phyloP scores from a whole-genome alignment of 495 filamentous ascomycete species.

The Patellaria atrata region DNA sequence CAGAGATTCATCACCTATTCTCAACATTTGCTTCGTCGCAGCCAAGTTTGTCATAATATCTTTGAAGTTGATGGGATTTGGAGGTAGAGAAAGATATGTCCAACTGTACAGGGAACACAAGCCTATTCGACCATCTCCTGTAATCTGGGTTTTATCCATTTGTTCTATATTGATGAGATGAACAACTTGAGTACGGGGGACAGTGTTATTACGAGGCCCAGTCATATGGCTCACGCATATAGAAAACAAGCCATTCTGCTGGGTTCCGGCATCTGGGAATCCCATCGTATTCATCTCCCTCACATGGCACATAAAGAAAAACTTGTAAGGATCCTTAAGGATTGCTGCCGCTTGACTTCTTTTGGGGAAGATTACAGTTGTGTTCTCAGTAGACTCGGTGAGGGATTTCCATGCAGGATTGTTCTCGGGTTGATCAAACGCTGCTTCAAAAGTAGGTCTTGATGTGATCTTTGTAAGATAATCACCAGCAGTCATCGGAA shows the following conservation, averaged over 20 bases:
- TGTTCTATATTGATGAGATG: constrained; percentile 7
- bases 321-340: too few relatives aligned
- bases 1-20: not conserved
- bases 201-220: constrained; percentile 13
- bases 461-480: too few relatives aligned
- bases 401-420: too few relatives aligned
- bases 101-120: constrained; percentile 33
- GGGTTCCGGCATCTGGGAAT: constrained; percentile 22
- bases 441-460: not conserved
- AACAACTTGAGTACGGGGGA: not conserved
- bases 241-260: constrained; percentile 24
- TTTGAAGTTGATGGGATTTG: constrained; percentile 22
- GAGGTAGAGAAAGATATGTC: constrained; percentile 31
- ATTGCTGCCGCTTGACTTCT: too few relatives aligned
- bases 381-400: not conserved
- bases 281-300: constrained; percentile 30
- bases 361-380: not conserved
- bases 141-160: constrained; percentile 2
- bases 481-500: constrained; percentile 6
- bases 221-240: constrained; percentile 27
- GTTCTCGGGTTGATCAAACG: too few relatives aligned
- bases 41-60: constrained; percentile 18
- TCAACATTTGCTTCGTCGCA: constrained; percentile 6
- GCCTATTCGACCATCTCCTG: constrained; percentile 19
- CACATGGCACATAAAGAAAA: too few relatives aligned